phyloP scores from a whole-genome alignment of 2,329 filamentous ascomycete genomes.

The Ustilaginoidea virens region DNA sequence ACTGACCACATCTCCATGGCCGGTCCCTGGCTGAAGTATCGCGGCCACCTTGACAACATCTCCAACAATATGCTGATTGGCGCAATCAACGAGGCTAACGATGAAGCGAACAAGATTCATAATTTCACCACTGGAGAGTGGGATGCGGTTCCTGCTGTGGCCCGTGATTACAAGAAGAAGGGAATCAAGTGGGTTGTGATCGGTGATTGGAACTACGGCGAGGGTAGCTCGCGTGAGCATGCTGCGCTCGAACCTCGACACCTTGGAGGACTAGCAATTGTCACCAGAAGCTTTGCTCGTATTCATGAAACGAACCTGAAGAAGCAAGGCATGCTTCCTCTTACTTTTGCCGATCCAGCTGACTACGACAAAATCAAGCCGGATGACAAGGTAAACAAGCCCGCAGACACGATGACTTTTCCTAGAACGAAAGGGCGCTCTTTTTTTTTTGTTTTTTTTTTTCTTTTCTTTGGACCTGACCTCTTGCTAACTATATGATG shows the following conservation, averaged over 20 bases:
- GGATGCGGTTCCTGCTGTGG: conserved; percentile 80
- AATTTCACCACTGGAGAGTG: conserved; percentile 75
- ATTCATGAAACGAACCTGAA: conserved; percentile 99
- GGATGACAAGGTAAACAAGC: conserved; percentile 58
- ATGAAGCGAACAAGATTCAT: conserved; percentile 93
- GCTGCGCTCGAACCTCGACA: conserved; percentile 95
- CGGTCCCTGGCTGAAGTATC: conserved; percentile 95
- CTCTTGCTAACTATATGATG: conserved; percentile 11
- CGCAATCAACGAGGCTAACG: conserved; percentile 90
- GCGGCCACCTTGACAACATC: conserved; percentile 97
- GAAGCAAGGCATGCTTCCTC: conserved; percentile 99
- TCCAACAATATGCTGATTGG: conserved; percentile 99
- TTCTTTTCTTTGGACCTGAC: background rate
- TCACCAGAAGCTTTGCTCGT: conserved; percentile 90
- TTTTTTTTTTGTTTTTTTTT: background rate
- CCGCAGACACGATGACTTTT: too few relatives aligned
- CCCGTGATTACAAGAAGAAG: conserved; percentile 97
- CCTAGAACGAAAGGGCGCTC: background rate
- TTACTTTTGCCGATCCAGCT: conserved; percentile 85
- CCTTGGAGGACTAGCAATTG: conserved; percentile 92
- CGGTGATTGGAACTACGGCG: conserved; percentile 99
- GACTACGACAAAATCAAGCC: conserved; percentile 97
- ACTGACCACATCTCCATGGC: conserved; percentile 97
- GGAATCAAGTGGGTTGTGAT: conserved; percentile 94
- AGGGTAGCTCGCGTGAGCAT: conserved; percentile 95